Base-by-base conservation (phyloP, 345 rosid genomes). In the Heritiera fomes region DNA sequence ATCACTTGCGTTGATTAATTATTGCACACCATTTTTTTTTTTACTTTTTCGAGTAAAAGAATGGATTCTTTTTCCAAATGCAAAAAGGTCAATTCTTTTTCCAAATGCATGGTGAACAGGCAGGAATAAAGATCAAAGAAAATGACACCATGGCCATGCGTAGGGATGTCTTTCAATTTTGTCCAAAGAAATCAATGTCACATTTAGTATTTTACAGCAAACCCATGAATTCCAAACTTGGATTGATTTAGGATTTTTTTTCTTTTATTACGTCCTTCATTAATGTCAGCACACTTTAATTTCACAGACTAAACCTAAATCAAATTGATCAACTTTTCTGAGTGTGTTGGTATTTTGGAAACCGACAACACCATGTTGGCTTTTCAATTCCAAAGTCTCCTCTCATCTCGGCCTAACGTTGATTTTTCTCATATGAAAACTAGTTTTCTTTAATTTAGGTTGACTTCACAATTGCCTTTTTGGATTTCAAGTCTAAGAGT, bases 81-180 rank as follows among this genome's bases (percentile, higher is more conserved):
- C 28, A 23, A 23, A 23, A 23, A 23, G 28, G 45, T 34, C 38
- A 34, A 34, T 34, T 34, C 38, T 3, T 34, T 3, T 34, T 34
- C 38, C 38, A 34, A 34, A 34, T 0, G 38, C 38, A 34, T 34
- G 38, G 38, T 45, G 46, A 65, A 17, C 12, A 38, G 12, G 23
- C 20, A 65, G 69, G 6, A 14, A 65, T 17, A 12, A 17, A 65
- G 69, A 47, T 40, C 72, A 20, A 68, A 68, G 72, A 68, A 68
- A 68, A 68, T 18, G 28, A 23, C 28, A 23, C 28, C 28, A 23
- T 23, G 28, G 28, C 28, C 28, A 23, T 23, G 28, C 28, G 28
- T 23, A 23, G 28, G 28, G 28, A 23, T 23, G 28, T 23, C 28
- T 23, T 23, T 23, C 28, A 23, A 23, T 23, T 23, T 23, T 23